Evolutionary conservation across 78 protist species (phyloP).

Genomic region (Dictyostelium brefeldianum): DNA sequence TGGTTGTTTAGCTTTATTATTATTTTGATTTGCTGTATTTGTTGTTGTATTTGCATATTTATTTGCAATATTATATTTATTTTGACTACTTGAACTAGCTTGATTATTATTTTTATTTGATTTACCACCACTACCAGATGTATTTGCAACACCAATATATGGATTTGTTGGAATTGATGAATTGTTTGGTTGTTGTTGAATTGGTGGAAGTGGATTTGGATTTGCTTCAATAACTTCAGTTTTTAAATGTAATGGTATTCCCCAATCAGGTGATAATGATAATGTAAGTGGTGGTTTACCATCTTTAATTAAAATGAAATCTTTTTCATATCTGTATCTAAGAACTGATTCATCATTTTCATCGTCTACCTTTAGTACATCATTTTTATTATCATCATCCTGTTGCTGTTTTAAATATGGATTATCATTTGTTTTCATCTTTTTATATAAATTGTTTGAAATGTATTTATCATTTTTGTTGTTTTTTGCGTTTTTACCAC

Average conservation of each 20-base stretch:
- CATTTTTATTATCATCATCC: neutral
- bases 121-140: too few species aligned
- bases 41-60: neutral
- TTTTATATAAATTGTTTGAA: neutral
- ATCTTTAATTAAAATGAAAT: conserved; percentile 56
- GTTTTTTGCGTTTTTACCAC: neutral
- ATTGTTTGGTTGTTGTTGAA: neutral
- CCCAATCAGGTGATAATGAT: conserved; percentile 74
- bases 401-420: neutral
- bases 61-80: neutral
- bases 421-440: neutral
- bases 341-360: conserved; percentile 32
- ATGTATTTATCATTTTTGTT: neutral
- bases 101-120: too few species aligned
- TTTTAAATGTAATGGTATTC: conserved; percentile 63
- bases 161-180: too few species aligned
- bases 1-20: neutral
- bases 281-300: conserved; percentile 23
- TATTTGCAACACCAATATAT: too few species aligned
- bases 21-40: neutral
- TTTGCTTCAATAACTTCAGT: conserved; percentile 1
- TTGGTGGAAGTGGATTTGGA: neutral
- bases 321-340: conserved; percentile 71
- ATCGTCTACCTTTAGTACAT: neutral
- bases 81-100: neutral